Conservation (phyloP, 352 stramenopile genomes). For the Pythium aphanidermatum region DNA sequence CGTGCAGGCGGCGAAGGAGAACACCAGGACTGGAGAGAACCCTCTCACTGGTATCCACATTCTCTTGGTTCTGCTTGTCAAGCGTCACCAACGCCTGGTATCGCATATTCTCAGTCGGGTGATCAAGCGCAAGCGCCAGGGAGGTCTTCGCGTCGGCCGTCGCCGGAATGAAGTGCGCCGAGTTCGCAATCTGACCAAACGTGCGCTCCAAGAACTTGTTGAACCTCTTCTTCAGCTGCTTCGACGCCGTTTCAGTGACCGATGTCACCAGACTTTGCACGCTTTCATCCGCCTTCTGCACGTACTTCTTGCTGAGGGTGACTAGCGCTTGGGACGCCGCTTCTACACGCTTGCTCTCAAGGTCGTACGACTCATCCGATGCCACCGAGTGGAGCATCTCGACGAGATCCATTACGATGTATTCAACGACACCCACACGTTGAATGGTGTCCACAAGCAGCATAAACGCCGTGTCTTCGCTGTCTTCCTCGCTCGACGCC, state of each 20-base stretch:
- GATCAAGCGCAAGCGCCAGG: conserved; percentile 68
- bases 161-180: conserved; percentile 67
- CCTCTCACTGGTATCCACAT: conserved; percentile 13
- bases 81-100: conserved; percentile 66
- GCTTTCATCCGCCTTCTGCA: conserved; percentile 40
- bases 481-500: conserved; percentile 10
- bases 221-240: conserved; percentile 46
- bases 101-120: conserved; percentile 68
- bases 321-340: conserved; percentile 40
- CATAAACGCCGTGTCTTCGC: conserved; percentile 30
- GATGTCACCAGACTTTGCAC: conserved; percentile 10
- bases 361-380: conserved; percentile 29
- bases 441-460: conserved; percentile 38
- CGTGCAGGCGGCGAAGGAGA: conserved; percentile 60
- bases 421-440: conserved; percentile 35
- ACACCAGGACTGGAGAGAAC: conserved; percentile 50
- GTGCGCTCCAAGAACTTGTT: conserved; percentile 56
- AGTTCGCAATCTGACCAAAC: conserved; percentile 68
- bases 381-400: conserved; percentile 39
- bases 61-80: conserved; percentile 42
- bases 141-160: conserved; percentile 62
- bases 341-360: conserved; percentile 31
- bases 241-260: conserved; percentile 14
- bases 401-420: conserved; percentile 47
- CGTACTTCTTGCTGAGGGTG: conserved; percentile 54